Base-by-base conservation (phyloP, 805 yeast species). In the Metschnikowia bowlesiae region DNA sequence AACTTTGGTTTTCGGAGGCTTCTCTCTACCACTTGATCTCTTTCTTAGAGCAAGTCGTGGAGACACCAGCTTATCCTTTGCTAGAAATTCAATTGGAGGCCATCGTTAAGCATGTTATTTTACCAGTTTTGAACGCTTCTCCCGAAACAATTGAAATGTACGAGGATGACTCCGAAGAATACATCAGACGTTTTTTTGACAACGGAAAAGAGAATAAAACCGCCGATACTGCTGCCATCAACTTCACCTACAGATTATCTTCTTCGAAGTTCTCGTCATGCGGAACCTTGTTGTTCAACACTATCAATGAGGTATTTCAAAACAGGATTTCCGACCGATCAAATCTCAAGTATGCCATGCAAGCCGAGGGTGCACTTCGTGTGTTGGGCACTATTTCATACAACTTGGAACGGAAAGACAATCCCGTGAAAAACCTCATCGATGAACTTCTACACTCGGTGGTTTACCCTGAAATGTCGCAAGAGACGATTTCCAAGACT, bases 171-270 rank as follows among this genome's bases (percentile, higher is more conserved):
- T 72, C 76, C 5, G 78, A 74, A 40, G 79, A 74, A 53, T 74
- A 74, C 52, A 65, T 71, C 50, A 64, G 78, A 60, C 60, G 77
- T 48, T 74, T 62, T 50, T 73, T 73, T 51, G 77, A 74, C 64
- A 69, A 82, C 39, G 74, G 72, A 55, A 67, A 77, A 50, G 82
- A 76, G 49, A 66, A 68, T 32, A 74, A 71, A 36, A 76, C 76
- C 32, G 70, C 82, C 4, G 82, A 78, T 53, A 71, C 74, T 34
- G 82, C 82, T 1, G 71, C 81, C 6, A 70, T 73, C 46, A 75
- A 76, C 60, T 78, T 79, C 51, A 55, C 76, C 34, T 74, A 63
- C 60, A 58, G 73, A 36, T 61, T 76, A 52, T 60, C 71, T 7
- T 56, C 67, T 26, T 67, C 66, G 39, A 67, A 68, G 53, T 71